Evolutionary conservation across 2,329 filamentous ascomycete genomes (phyloP).

Genomic region (Mollisiaceae sp.): DNA sequence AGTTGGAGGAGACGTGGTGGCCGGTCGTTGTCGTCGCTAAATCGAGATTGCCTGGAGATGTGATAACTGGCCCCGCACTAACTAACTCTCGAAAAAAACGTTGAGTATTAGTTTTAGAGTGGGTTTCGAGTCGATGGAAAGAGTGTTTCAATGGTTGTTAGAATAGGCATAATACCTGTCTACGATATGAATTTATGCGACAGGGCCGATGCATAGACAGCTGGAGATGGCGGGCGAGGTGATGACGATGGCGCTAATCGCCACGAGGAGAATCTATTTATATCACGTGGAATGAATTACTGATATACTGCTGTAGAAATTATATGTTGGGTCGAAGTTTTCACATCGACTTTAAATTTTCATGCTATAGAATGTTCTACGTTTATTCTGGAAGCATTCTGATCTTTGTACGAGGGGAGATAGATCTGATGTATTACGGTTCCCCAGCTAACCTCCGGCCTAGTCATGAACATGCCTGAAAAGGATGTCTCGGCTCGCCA

Average conservation of each 20-base stretch:
- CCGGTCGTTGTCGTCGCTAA: constrained; percentile 20
- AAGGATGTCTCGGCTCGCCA: neutral
- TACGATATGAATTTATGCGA: constrained; percentile 28
- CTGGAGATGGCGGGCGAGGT: constrained; percentile 6
- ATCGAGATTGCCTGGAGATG: constrained; percentile 12
- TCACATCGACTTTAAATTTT: neutral
- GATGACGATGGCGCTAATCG: constrained; percentile 17
- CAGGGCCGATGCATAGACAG: constrained; percentile 13
- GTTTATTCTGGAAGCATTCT: neutral
- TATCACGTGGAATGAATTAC: neutral
- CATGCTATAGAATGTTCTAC: neutral
- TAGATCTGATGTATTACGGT: neutral
- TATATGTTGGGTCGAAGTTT: neutral
- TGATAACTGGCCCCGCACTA: constrained; percentile 28
- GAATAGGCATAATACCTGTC: constrained; percentile 28
- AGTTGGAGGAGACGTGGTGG: constrained; percentile 20
- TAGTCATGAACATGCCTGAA: neutral
- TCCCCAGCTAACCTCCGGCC: neutral
- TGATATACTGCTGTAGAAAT: neutral
- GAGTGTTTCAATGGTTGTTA: constrained; percentile 30
- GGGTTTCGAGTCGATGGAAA: constrained; percentile 13
- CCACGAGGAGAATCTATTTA: constrained; percentile 7
- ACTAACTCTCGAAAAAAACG: neutral
- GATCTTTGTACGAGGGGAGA: neutral
- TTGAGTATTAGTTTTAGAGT: constrained; percentile 3